phyloP scores from a whole-genome alignment of 176 grass and related monocot species.

The Paspalum notatum region DNA sequence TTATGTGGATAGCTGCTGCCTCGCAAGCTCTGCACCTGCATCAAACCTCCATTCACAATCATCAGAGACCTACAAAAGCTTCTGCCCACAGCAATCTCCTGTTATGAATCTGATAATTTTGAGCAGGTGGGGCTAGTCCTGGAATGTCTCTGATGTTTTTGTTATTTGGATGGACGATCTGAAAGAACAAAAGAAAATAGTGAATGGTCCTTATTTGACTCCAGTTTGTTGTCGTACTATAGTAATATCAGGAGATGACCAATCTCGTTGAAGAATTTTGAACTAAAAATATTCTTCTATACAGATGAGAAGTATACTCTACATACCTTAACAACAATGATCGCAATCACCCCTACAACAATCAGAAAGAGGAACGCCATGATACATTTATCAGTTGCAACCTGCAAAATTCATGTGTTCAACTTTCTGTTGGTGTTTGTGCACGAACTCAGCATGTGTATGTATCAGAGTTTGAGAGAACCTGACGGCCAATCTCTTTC shows the following conservation, averaged over 20 bases:
- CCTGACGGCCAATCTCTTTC: slow-evolving; percentile 73
- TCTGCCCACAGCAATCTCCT: slow-evolving; percentile 73
- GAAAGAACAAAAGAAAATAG: slow-evolving; percentile 38
- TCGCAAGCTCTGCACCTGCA: slow-evolving; percentile 5
- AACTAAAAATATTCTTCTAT: slow-evolving; percentile 22
- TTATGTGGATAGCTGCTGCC: not conserved
- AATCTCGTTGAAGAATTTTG: not conserved
- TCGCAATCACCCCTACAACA: slow-evolving; percentile 80
- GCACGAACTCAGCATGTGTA: not conserved
- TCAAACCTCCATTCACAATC: slow-evolving; percentile 20
- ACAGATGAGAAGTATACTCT: slow-evolving; percentile 48
- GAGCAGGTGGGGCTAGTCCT: slow-evolving; percentile 94
- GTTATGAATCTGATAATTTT: slow-evolving; percentile 51
- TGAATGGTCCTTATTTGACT: slow-evolving; percentile 6
- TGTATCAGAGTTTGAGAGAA: not conserved
- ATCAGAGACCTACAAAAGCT: slow-evolving; percentile 54
- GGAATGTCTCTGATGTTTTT: slow-evolving; percentile 88
- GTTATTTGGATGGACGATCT: slow-evolving; percentile 88
- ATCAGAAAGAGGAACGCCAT: slow-evolving; percentile 83
- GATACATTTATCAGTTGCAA: slow-evolving; percentile 98
- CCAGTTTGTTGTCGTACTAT: not conserved
- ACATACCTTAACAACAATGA: slow-evolving; percentile 93
- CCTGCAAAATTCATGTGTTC: slow-evolving; percentile 53
- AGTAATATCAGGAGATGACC: not conserved
- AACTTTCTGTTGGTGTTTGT: slow-evolving; percentile 25